These are phyloP conservation scores for Crucibulum laeve DNA, from an alignment of 768 basidiomycete genomes.

Conservation along the genomic window DNA sequence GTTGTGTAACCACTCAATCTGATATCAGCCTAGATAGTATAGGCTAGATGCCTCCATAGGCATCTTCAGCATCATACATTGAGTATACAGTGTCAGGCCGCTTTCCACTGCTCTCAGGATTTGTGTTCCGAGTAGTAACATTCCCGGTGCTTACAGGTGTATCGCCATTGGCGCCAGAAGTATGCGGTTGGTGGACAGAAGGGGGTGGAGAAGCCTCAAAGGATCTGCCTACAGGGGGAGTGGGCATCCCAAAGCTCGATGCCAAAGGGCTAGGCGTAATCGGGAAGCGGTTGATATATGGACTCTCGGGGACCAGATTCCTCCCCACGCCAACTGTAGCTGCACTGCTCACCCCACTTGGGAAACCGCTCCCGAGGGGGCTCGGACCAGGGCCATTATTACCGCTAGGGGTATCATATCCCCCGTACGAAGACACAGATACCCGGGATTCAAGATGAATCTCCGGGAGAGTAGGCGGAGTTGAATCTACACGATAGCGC, in stretches of 20 bases:
- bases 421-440: conserved; percentile 29
- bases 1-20: too few species aligned
- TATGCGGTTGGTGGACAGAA: conserved; percentile 2
- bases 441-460: conserved; percentile 39
- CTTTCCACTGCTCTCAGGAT: conserved; percentile 16
- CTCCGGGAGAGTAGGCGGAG: conserved; percentile 52
- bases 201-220: neutral
- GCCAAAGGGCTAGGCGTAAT: conserved; percentile 35
- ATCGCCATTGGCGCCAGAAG: conserved; percentile 6
- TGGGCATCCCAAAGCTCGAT: conserved; percentile 24
- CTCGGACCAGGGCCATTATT: conserved; percentile 6
- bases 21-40: too few species aligned
- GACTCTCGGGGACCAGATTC: conserved; percentile 9
- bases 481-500: conserved; percentile 41
- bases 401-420: conserved; percentile 8
- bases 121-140: conserved; percentile 5
- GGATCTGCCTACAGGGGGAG: conserved; percentile 6
- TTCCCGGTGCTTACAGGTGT: conserved; percentile 5
- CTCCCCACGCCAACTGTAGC: conserved; percentile 1
- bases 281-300: conserved; percentile 22
- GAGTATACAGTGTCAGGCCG: conserved; percentile 54
- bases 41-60: conserved; percentile 69
- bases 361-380: conserved; percentile 8
- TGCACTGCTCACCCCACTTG: conserved; percentile 7
- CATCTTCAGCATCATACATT: conserved; percentile 62